A percentile compares a stretch with the other conserved stretches of the same genome.
phyloP scores from a whole-genome alignment of 805 yeast species.

The Wickerhamomyces bisporus region DNA sequence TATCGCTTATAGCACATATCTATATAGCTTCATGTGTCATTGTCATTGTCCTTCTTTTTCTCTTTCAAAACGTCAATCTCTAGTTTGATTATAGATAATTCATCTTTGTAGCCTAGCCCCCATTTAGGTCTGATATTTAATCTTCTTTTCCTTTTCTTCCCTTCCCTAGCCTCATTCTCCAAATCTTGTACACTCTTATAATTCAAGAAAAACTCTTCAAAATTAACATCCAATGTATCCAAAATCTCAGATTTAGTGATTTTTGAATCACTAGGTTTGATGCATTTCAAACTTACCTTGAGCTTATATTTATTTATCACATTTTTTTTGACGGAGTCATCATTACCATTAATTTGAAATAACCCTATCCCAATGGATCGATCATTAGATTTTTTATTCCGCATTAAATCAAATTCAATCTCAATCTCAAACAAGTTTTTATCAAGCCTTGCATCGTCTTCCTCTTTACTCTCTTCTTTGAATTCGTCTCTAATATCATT shows the following conservation, averaged over 20 bases:
- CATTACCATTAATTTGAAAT: too few species aligned
- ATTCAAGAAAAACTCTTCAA: constrained; percentile 8
- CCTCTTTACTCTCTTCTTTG: not conserved
- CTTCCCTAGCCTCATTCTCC: constrained; percentile 3
- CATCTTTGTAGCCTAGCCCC: constrained; percentile 19
- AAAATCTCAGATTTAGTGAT: constrained; percentile 6
- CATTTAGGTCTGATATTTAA: constrained; percentile 16
- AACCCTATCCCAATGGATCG: too few species aligned
- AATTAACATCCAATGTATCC: constrained; percentile 7
- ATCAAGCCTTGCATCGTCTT: not conserved
- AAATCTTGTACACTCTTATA: too few species aligned
- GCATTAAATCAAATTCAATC: constrained; percentile 6
- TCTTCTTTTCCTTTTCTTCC: constrained; percentile 9
- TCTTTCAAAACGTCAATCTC: not conserved
- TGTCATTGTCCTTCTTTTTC: too few species aligned
- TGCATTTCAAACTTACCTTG: constrained; percentile 4
- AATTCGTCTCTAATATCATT: constrained; percentile 7
- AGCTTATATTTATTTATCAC: too few species aligned
- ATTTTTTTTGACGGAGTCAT: too few species aligned
- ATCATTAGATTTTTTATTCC: too few species aligned
- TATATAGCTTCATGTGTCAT: too few species aligned
- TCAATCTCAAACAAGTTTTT: constrained; percentile 7
- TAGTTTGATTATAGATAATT: constrained; percentile 13
- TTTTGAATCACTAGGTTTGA: constrained; percentile 13
- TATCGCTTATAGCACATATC: too few species aligned